These are phyloP conservation scores for Keqinozyma sinolaborantium DNA, from an alignment of 1,139 yeast genomes.

Conservation along the genomic window DNA sequence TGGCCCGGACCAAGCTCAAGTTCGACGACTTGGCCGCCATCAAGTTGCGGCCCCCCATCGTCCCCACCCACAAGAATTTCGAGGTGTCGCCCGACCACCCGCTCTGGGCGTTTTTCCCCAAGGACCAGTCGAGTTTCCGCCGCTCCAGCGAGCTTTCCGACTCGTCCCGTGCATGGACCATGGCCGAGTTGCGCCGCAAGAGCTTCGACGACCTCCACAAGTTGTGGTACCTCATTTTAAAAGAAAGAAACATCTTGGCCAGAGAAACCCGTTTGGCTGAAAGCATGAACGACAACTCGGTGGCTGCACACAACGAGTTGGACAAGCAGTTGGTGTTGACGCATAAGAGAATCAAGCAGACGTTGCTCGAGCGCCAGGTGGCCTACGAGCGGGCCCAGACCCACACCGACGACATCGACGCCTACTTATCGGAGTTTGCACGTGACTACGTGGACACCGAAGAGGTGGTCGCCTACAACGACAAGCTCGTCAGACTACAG, in stretches of 20 bases:
- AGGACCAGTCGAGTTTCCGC: slow-evolving; percentile 58
- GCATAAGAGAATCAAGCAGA: slow-evolving; percentile 71
- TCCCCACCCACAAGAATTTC: slow-evolving; percentile 74
- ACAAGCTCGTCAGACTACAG: slow-evolving; percentile 72
- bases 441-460: slow-evolving; percentile 54
- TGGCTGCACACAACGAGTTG: slow-evolving; percentile 23
- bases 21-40: slow-evolving; percentile 25
- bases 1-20: slow-evolving; percentile 23
- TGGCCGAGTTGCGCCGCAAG: slow-evolving; percentile 86
- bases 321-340: slow-evolving; percentile 36
- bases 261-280: slow-evolving; percentile 62
- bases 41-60: slow-evolving; percentile 75
- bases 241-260: slow-evolving; percentile 75
- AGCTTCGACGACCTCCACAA: slow-evolving; percentile 88
- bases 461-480: slow-evolving; percentile 60
- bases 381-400: slow-evolving; percentile 62
- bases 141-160: slow-evolving; percentile 52
- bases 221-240: slow-evolving; percentile 83
- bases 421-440: slow-evolving; percentile 56
- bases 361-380: slow-evolving; percentile 79
- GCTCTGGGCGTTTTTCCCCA: slow-evolving; percentile 86
- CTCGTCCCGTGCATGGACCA: slow-evolving; percentile 77
- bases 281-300: slow-evolving; percentile 23
- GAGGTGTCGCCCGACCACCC: slow-evolving; percentile 85
- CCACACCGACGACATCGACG: slow-evolving; percentile 39